phyloP scores from a whole-genome alignment of 2,329 filamentous ascomycete species.

The Penicillium expansum region DNA sequence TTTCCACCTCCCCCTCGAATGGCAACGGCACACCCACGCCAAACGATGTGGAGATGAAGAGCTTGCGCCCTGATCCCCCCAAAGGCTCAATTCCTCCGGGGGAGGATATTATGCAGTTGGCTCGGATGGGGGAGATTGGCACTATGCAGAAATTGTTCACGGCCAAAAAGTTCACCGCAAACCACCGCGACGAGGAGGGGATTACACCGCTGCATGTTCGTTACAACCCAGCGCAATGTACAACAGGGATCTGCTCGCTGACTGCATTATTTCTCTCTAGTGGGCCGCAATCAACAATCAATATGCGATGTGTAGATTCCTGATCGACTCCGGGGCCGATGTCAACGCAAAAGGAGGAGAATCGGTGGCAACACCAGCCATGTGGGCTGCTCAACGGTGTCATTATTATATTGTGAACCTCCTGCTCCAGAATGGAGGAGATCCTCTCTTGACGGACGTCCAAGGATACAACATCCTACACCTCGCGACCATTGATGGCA shows the following conservation, averaged over 20 bases:
- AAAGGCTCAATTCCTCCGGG: slow-evolving; percentile 47
- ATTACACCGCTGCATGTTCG: slow-evolving; percentile 93
- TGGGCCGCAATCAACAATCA: slow-evolving; percentile 99
- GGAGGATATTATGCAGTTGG: slow-evolving; percentile 93
- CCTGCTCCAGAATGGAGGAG: slow-evolving; percentile 84
- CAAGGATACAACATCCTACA: slow-evolving; percentile 98
- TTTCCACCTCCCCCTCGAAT: slow-evolving; percentile 26
- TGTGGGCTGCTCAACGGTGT: slow-evolving; percentile 95
- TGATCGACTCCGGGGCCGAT: slow-evolving; percentile 80
- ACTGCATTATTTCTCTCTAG: slow-evolving; percentile 48
- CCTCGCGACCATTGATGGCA: slow-evolving; percentile 94
- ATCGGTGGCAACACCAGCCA: slow-evolving; percentile 85
- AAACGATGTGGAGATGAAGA: slow-evolving; percentile 42
- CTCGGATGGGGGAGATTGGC: slow-evolving; percentile 78
- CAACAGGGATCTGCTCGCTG: slow-evolving; percentile 1
- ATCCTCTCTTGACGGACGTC: slow-evolving; percentile 85
- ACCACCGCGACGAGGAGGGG: slow-evolving; percentile 82
- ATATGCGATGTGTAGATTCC: slow-evolving; percentile 93
- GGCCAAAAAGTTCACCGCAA: slow-evolving; percentile 74
- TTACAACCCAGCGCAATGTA: slow-evolving; percentile 14
- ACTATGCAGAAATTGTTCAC: slow-evolving; percentile 90
- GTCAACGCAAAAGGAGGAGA: slow-evolving; percentile 96
- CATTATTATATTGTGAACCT: slow-evolving; percentile 96
- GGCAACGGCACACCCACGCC: slow-evolving; percentile 31
- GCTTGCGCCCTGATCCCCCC: slow-evolving; percentile 33